These are phyloP conservation scores for Fragilariopsis cylindrus DNA, from an alignment of 108 stramenopile species.

Conservation along the genomic window DNA sequence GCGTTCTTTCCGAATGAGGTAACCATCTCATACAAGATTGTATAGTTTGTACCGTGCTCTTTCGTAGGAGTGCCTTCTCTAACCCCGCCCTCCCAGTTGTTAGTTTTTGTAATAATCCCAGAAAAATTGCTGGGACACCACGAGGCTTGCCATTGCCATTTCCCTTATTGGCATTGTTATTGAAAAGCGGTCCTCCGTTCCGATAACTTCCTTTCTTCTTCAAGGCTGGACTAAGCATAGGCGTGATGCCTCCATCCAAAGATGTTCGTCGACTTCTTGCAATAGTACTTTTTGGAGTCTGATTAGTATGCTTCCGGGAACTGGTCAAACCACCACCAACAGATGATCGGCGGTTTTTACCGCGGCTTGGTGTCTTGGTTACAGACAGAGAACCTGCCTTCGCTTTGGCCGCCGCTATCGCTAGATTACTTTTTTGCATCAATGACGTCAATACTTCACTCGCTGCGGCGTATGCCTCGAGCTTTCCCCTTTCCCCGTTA, in stretches of 20 bases:
- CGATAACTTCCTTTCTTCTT: slow-evolving; percentile 18
- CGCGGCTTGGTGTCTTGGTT: slow-evolving; percentile 1
- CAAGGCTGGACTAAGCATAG: slow-evolving; percentile 25
- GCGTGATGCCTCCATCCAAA: slow-evolving; percentile 17
- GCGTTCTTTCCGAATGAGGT: slow-evolving; percentile 49
- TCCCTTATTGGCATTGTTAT: not conserved
- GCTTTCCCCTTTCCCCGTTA: slow-evolving; percentile 73
- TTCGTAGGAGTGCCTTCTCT: slow-evolving; percentile 60
- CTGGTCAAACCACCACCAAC: slow-evolving; percentile 10
- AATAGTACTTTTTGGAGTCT: slow-evolving; percentile 13
- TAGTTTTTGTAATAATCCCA: slow-evolving; percentile 77
- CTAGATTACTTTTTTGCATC: slow-evolving; percentile 27
- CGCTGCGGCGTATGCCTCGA: slow-evolving; percentile 52
- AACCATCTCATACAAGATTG: slow-evolving; percentile 43
- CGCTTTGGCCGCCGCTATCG: slow-evolving; percentile 14
- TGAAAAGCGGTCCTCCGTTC: not conserved
- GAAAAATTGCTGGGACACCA: slow-evolving; percentile 50
- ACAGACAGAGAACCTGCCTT: not conserved
- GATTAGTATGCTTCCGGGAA: not conserved
- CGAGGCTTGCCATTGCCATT: slow-evolving; percentile 19
- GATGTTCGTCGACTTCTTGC: slow-evolving; percentile 17
- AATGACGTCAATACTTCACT: slow-evolving; percentile 41
- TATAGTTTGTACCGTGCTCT: slow-evolving; percentile 38
- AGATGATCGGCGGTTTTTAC: not conserved
- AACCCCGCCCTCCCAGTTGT: slow-evolving; percentile 58